These are phyloP conservation scores for Brassica cretica DNA, from an alignment of 345 rosid genomes.

Conservation along the genomic window DNA sequence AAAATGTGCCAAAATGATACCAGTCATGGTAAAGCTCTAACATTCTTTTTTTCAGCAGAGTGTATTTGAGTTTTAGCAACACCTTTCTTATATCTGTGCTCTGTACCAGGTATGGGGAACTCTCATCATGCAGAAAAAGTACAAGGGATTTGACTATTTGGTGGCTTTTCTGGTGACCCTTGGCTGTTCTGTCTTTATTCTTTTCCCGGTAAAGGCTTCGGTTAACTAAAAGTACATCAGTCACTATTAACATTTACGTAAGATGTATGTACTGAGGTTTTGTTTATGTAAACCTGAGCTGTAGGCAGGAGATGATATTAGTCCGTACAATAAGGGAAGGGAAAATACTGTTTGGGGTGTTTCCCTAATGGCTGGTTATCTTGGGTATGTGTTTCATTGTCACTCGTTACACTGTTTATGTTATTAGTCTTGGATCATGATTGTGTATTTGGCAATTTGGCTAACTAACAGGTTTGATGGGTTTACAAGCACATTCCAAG, in stretches of 20 bases:
- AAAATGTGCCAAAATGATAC: slow-evolving; percentile 97
- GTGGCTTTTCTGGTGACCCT: slow-evolving; percentile 82
- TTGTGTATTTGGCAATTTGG: slow-evolving; percentile 9
- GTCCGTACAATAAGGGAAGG: slow-evolving; percentile 81
- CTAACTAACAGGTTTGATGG: slow-evolving; percentile 77
- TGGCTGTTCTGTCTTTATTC: slow-evolving; percentile 87
- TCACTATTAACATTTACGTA: background rate
- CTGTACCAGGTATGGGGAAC: slow-evolving; percentile 79
- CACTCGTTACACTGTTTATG: background rate
- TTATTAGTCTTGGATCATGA: background rate
- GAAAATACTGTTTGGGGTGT: slow-evolving; percentile 96
- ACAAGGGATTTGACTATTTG: slow-evolving; percentile 77
- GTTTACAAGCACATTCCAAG: slow-evolving; percentile 97
- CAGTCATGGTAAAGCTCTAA: slow-evolving; percentile 75
- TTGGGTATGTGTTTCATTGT: slow-evolving; percentile 58
- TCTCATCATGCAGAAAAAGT: slow-evolving; percentile 88
- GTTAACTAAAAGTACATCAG: background rate
- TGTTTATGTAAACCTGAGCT: slow-evolving; percentile 32
- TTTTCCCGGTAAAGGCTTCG: slow-evolving; percentile 64
- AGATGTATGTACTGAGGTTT: background rate
- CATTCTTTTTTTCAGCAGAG: background rate
- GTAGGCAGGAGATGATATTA: slow-evolving; percentile 81
- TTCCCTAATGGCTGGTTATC: slow-evolving; percentile 87
- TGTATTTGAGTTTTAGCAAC: background rate
- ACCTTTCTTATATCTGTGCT: background rate